Percentiles rank a stretch among this genome's conserved stretches.
phyloP scores from a whole-genome alignment of 805 yeast genomes.

The Saitoella complicata region DNA sequence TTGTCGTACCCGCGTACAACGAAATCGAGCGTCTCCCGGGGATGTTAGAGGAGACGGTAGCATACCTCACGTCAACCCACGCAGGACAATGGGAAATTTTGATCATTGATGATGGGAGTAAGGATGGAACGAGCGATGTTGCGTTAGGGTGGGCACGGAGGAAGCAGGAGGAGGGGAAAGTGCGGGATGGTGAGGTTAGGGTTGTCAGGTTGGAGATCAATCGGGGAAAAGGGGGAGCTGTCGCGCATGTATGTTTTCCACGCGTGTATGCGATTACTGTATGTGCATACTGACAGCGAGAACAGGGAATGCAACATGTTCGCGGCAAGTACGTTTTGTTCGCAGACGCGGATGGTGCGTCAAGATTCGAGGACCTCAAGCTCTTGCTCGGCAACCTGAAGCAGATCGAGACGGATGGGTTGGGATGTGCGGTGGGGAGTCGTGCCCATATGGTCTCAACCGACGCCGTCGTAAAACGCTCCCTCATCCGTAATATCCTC shows the following conservation, averaged over 20 bases:
- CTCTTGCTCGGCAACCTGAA: constrained; percentile 24
- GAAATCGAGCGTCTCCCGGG: constrained; percentile 55
- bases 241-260: constrained; percentile 37
- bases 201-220: constrained; percentile 56
- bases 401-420: constrained; percentile 11
- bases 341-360: constrained; percentile 98
- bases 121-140: constrained; percentile 58
- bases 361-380: constrained; percentile 52
- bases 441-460: constrained; percentile 94
- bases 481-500: constrained; percentile 70
- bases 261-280: not conserved
- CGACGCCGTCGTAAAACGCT: constrained; percentile 90
- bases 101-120: constrained; percentile 83
- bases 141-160: constrained; percentile 42
- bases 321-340: constrained; percentile 64
- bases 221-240: constrained; percentile 95
- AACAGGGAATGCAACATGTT: constrained; percentile 49
- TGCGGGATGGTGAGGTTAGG: constrained; percentile 41
- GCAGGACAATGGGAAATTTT: constrained; percentile 49
- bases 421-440: constrained; percentile 74
- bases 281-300: not conserved
- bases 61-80: constrained; percentile 13
- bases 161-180: constrained; percentile 26
- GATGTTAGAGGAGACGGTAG: constrained; percentile 51
- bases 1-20: constrained; percentile 88